Conservation (phyloP, 2,329 filamentous ascomycete species). For the Colletotrichum liriopes region DNA sequence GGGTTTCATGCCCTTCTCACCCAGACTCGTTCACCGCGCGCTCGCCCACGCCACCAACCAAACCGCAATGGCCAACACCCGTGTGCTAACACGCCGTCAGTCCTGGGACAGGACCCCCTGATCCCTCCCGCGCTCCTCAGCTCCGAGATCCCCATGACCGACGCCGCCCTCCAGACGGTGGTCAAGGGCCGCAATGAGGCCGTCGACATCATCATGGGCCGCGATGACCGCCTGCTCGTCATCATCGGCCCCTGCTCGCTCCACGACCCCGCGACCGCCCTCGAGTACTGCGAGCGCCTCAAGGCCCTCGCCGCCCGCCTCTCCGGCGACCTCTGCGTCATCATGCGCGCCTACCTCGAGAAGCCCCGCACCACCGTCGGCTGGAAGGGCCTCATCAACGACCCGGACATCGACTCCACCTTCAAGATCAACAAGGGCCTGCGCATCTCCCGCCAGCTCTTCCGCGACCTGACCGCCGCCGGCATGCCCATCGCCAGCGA, state of each 20-base stretch:
- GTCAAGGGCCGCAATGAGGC: conserved; percentile 79
- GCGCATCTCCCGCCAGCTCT: conserved; percentile 91
- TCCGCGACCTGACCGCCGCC: conserved; percentile 86
- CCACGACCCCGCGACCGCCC: conserved; percentile 89
- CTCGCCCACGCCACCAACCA: not conserved
- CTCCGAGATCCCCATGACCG: conserved; percentile 84
- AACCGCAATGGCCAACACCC: conserved; percentile 45
- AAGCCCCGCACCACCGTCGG: conserved; percentile 98
- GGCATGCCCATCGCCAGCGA: conserved; percentile 97
- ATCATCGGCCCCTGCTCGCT: conserved; percentile 97
- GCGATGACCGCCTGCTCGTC: conserved; percentile 90
- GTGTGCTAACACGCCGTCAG: conserved; percentile 63
- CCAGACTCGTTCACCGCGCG: not conserved
- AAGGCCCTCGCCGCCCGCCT: conserved; percentile 85
- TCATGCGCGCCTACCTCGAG: conserved; percentile 99
- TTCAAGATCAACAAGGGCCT: conserved; percentile 99
- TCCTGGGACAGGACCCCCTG: conserved; percentile 93
- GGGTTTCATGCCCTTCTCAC: not conserved
- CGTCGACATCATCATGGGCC: conserved; percentile 83
- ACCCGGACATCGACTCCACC: conserved; percentile 96
- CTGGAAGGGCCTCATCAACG: conserved; percentile 99
- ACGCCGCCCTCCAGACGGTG: conserved; percentile 76
- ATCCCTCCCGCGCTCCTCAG: conserved; percentile 91
- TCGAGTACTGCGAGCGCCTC: conserved; percentile 89
- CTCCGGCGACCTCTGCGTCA: conserved; percentile 86